Evolutionary conservation across 805 yeast species (phyloP).

Genomic region (Cyberlindnera lachancei): DNA sequence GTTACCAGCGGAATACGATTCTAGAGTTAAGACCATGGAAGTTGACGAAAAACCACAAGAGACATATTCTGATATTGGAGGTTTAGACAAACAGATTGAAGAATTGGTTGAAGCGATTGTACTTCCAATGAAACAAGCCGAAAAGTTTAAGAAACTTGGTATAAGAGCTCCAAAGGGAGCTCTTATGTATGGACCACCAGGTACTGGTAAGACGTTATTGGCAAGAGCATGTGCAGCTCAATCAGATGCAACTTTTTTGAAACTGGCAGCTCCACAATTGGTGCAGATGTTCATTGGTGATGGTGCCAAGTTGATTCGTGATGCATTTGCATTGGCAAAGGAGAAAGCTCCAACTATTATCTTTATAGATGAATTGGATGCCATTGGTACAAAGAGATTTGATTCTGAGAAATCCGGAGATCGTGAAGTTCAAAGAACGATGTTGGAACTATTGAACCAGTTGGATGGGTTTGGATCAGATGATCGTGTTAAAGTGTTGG

Average conservation of each 20-base stretch:
- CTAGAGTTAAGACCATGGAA: conserved; percentile 98
- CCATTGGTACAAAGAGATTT: conserved; percentile 96
- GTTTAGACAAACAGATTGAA: conserved; percentile 95
- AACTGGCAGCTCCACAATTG: conserved; percentile 95
- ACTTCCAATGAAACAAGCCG: conserved; percentile 96
- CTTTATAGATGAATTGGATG: conserved; percentile 96
- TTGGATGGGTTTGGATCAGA: conserved; percentile 97
- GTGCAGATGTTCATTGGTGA: conserved; percentile 99
- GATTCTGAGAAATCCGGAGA: conserved; percentile 97
- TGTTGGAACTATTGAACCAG: conserved; percentile 95
- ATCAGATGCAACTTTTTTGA: conserved; percentile 92
- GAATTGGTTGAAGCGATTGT: conserved; percentile 98
- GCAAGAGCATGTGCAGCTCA: conserved; percentile 99
- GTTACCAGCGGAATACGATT: conserved; percentile 94
- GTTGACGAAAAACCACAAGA: conserved; percentile 98
- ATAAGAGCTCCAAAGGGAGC: conserved; percentile 99
- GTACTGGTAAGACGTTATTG: conserved; percentile 94
- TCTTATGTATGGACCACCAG: conserved; percentile 98
- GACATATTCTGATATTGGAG: conserved; percentile 96
- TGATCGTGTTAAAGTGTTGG: conserved; percentile 93
- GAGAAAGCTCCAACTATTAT: conserved; percentile 98
- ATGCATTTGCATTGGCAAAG: conserved; percentile 94
- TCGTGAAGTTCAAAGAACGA: conserved; percentile 97
- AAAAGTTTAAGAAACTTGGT: conserved; percentile 88
- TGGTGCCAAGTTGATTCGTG: conserved; percentile 96